Base-by-base conservation (phyloP, 306 rosid species). In the Fagus sylvatica region DNA sequence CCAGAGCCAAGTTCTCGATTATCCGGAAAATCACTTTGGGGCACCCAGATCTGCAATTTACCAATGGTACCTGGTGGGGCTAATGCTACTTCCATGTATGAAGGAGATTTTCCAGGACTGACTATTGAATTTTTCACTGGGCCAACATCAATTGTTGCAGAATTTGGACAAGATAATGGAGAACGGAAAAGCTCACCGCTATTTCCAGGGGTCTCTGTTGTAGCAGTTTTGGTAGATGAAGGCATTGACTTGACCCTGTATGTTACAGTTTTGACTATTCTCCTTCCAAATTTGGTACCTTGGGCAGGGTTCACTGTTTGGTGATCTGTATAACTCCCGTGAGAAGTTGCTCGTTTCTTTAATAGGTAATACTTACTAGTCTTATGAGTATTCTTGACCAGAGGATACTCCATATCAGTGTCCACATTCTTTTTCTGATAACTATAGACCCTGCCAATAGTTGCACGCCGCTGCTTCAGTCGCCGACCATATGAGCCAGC, bases 31-130 rank as follows among this genome's bases (percentile, higher is more conserved):
- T 70, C 94, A 62, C 76, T 79, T 72, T 84, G 91, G 69, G 91
- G 88, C 66, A 80, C 84, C 82, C 76, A 87, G 79, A 88, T 88
- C 81, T 89, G 98, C 56, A 87, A 76, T 85, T 85, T 92, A 43
- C 87, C 89, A 80, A 95, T 89, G 48, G 89, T 87, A 80, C 98
- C 98, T 39, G 98, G 98, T 69, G 98, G 98, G 69, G 98, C 95
- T 88, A 95, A 81, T 70, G 98, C 98, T 75, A 95, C 98, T 88
- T 95, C 98, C 91, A 89, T 95, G 88, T 95, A 95, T 30, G 98
- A 95, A 82, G 96, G 98, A 84, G 97, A 92, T 79, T 95, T 95
- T 67, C 98, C 98, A 66, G 92, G 92, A 86, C 91, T 86, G 40
- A 89, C 87, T 51, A 83, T 36, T 55, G 96, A 84, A 76, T 72